Base-by-base conservation (phyloP, 2,329 filamentous ascomycete genomes). In the Sporothrix luriei region DNA sequence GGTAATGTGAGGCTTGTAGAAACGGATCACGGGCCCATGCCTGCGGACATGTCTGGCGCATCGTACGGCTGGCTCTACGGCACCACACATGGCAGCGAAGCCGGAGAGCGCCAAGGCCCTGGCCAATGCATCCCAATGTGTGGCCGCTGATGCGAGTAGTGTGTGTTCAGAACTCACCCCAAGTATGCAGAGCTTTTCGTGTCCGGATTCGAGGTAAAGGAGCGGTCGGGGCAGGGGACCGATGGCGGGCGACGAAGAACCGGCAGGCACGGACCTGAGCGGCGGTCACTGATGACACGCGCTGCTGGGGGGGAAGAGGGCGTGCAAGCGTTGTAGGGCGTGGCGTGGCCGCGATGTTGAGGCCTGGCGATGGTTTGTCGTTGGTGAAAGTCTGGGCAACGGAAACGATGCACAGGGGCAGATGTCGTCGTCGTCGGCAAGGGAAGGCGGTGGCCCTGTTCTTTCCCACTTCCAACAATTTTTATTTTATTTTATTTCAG, bases 391-490 rank as follows among this genome's bases (percentile, higher is more conserved):
- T 38, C 40, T 48, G 24, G 46, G 46, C 11, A 33, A 29, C 14
- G 5, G 5, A 38, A n/a, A 43, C 26, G 62, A 64, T 64, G 43
- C 43, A 64, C 43, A 64, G 61, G 61, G 61, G 61, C 21, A 64
- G 40, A 51, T 52, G 62, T 38, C 62, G 64, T 40, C 64, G 64
- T 57, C 65, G 65, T 46, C 48, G 49, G 51, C 14, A 54, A 54
- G 64, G 49, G 49, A 54, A 66, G 49, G 33, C 29, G 48, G 38
- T 38, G 9, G 49, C 65, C 65, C 65, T 51, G 65, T 67, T 66
- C 48, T 66, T 26, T 66, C 64, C 49, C 48, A 43, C 21, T 29
- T 33, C 13, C 26, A 38, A 49, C 64, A 33, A 46, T 67, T 16
- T 68, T 54, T 52, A 38, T 66, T 40, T 57, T n/a, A 46, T 68